A percentile compares a stretch with the other conserved stretches of the same genome.
These are phyloP conservation scores for Plasmodium berghei DNA, from an alignment of 169 alveolate genomes.

Conservation along the genomic window DNA sequence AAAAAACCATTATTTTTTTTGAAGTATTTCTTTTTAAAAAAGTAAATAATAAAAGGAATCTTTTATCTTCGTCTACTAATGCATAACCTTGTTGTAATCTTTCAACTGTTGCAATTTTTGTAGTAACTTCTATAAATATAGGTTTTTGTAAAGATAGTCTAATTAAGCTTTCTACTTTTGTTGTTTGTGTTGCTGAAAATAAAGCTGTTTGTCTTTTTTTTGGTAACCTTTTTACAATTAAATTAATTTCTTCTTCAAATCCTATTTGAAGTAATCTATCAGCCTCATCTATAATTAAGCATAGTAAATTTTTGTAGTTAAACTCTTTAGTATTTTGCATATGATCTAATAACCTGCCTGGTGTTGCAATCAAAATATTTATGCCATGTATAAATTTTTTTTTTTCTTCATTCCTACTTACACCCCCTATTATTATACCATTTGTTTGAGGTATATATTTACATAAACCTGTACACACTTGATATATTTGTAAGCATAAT, in stretches of 20 bases:
- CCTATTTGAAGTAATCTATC: constrained; percentile 98
- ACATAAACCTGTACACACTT: constrained; percentile 95
- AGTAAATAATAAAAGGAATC: constrained; percentile 96
- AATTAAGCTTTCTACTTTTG: constrained; percentile 96
- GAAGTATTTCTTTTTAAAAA: constrained; percentile 96
- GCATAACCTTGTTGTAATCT: constrained; percentile 99
- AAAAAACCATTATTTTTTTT: constrained; percentile 97
- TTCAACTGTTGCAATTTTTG: constrained; percentile 93
- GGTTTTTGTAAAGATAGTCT: constrained; percentile 97
- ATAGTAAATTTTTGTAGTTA: constrained; percentile 94
- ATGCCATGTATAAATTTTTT: constrained; percentile 96
- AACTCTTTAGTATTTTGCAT: constrained; percentile 97
- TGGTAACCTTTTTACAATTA: constrained; percentile 96
- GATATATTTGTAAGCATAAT: constrained; percentile 97
- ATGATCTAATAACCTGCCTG: constrained; percentile 99
- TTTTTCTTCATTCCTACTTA: constrained; percentile 97
- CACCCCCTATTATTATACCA: constrained; percentile 99
- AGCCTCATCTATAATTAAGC: constrained; percentile 99
- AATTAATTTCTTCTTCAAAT: constrained; percentile 99
- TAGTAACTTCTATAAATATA: constrained; percentile 92
- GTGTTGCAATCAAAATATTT: constrained; percentile 97
- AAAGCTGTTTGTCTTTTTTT: constrained; percentile 97
- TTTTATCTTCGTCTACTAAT: constrained; percentile 95
- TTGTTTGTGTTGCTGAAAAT: constrained; percentile 99
- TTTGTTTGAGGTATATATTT: constrained; percentile 95